Conservation (phyloP, 768 basidiomycete species). For the Lentinula edodes region DNA sequence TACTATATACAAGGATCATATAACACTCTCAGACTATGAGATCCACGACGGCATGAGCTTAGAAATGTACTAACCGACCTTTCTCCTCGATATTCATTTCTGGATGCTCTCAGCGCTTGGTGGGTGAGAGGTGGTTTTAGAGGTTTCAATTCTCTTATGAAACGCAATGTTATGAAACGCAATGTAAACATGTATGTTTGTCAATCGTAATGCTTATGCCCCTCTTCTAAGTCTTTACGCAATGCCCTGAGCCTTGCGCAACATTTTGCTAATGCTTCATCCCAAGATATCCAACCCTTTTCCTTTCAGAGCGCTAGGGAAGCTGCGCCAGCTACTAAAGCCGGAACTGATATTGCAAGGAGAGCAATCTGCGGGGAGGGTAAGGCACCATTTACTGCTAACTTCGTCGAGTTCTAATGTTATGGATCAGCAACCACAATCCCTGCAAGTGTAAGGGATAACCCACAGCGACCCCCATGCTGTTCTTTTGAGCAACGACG, state of each 20-base stretch:
- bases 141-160: not conserved
- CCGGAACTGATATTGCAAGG: not conserved
- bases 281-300: not conserved
- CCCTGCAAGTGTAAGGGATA: not conserved
- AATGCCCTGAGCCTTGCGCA: too few relatives aligned
- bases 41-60: constrained; percentile 91
- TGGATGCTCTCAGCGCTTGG: not conserved
- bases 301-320: not conserved
- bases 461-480: not conserved
- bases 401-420: not conserved
- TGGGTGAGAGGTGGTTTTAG: not conserved
- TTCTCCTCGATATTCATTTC: not conserved
- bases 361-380: not conserved
- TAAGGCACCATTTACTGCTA: not conserved
- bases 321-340: not conserved
- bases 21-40: constrained; percentile 88
- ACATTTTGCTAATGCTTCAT: too few relatives aligned
- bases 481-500: not conserved
- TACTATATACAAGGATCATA: constrained; percentile 93
- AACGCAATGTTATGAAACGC: not conserved
- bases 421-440: not conserved
- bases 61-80: constrained; percentile 69
- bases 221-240: not conserved
- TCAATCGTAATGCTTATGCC: not conserved
- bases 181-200: not conserved